Conservation (phyloP, 768 basidiomycete species). For the Mycena belliarum region DNA sequence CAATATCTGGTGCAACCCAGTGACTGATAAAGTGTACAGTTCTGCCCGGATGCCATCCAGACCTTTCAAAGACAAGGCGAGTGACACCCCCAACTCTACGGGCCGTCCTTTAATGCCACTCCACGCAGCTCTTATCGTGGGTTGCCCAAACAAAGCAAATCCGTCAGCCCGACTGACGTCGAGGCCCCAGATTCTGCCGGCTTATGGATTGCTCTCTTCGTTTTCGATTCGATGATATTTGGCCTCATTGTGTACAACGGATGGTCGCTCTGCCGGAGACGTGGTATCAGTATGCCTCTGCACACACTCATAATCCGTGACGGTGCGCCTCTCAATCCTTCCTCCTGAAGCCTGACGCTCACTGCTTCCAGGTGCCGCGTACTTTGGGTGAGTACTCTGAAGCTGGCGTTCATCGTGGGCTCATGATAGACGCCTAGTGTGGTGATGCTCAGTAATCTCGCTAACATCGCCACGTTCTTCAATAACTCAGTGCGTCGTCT, state of each 20-base stretch:
- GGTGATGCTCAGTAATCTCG: conserved; percentile 33
- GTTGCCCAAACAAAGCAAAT: too few species aligned
- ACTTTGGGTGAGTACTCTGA: neutral
- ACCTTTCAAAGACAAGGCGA: neutral
- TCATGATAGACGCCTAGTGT: conserved; percentile 21
- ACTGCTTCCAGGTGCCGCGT: neutral
- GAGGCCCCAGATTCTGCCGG: neutral
- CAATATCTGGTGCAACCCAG: too few species aligned
- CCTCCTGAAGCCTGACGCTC: neutral
- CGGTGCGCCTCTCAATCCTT: neutral
- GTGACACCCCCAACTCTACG: too few species aligned
- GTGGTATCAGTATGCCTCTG: neutral
- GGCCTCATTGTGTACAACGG: neutral
- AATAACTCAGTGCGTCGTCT: neutral
- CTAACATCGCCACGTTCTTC: conserved; percentile 35
- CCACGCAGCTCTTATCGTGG: too few species aligned
- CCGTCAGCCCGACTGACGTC: too few species aligned
- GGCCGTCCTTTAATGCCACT: too few species aligned
- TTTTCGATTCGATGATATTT: neutral
- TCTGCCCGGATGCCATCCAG: neutral
- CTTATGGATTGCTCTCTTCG: neutral
- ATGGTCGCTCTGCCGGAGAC: neutral
- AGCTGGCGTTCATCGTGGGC: neutral
- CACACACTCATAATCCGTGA: neutral
- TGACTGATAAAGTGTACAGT: neutral